Base-by-base conservation (phyloP, 495 filamentous ascomycete species). In the Penicillium malachiteum region DNA sequence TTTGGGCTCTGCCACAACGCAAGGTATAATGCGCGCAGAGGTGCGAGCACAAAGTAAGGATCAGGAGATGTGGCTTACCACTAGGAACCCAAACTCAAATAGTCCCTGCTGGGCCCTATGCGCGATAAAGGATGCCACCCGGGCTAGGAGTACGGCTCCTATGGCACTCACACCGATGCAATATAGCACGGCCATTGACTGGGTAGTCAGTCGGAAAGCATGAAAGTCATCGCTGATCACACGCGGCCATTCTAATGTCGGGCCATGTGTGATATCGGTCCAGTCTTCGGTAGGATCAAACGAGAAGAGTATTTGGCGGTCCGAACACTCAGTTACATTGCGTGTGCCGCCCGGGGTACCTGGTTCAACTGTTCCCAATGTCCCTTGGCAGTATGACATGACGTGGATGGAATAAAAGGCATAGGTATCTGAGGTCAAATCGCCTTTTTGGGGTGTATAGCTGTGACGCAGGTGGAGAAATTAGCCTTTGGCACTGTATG, bases 391-490 rank as follows among this genome's bases (percentile, higher is more conserved):
- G 62, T 85, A 81, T 52, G 83, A 78, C 70, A 91, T 81, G 48
- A 90, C 63, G 60, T 93, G 87, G 17, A 85, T 62, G 39, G 83
- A 84, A 70, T 93, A 93, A 72, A 87, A 95, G 59, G 89, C 78
- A n/a, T 82, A 75, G 48, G 89, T 77, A 12, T 81, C 81, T 5
- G 85, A 74, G 37, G 73, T 61, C 56, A 80, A 76, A 46, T 77
- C 70, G 39, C 73, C 60, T 52, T 79, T n/a, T 71, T 42, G 78
- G 63, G 18, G 71, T 72, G 48, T 71, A 68, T 16, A 74, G 56
- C 71, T 74, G 32, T 18, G 42, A 13, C 3, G 21, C 21, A 67
- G 4, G 58, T 53, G 60, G 26, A 13, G 11, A 26, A 26, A 32
- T 57, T 48, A 78, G 58, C 6, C 64, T 48, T 35, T 5, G 40